Evolutionary conservation across 106 monocot species (phyloP).

Genomic region (Acanthochlamys bracteata): DNA sequence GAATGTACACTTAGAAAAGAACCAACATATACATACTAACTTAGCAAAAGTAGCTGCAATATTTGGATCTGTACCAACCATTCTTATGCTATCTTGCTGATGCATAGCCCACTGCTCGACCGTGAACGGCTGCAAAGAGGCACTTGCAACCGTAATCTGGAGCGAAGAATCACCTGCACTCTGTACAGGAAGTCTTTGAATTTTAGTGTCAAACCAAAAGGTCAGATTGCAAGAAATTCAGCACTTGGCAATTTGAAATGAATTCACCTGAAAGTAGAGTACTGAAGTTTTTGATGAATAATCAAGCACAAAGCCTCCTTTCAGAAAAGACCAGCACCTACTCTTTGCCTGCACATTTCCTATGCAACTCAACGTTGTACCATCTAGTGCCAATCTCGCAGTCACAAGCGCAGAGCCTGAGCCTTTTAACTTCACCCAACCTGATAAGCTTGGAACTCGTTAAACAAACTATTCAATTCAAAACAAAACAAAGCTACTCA

Average conservation of each 20-base stretch:
- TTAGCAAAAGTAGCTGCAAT: too few relatives aligned
- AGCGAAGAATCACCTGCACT: slow-evolving; percentile 15
- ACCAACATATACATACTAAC: too few relatives aligned
- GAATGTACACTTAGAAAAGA: too few relatives aligned
- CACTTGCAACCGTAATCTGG: slow-evolving; percentile 46
- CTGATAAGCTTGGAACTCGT: slow-evolving; percentile 17
- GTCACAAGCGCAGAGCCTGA: slow-evolving; percentile 38
- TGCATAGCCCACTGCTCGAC: slow-evolving; percentile 66
- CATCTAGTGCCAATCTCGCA: slow-evolving; percentile 52
- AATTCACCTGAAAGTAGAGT: slow-evolving; percentile 61
- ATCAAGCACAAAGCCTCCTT: slow-evolving; percentile 83
- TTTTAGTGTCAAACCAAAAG: neutral
- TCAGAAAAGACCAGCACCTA: slow-evolving; percentile 89
- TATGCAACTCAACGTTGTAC: slow-evolving; percentile 49
- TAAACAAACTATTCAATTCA: neutral
- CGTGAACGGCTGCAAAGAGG: slow-evolving; percentile 77
- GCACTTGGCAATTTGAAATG: neutral
- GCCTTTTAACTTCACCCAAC: slow-evolving; percentile 76
- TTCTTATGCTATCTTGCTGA: slow-evolving; percentile 52
- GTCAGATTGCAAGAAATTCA: neutral
- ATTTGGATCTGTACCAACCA: slow-evolving; percentile 20
- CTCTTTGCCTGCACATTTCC: slow-evolving; percentile 52
- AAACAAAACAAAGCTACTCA: neutral
- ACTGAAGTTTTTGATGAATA: slow-evolving; percentile 42
- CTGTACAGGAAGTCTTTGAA: slow-evolving; percentile 7